phyloP scores from a whole-genome alignment of 139 green algal species.

The Cymbomonas tetramitiformis region DNA sequence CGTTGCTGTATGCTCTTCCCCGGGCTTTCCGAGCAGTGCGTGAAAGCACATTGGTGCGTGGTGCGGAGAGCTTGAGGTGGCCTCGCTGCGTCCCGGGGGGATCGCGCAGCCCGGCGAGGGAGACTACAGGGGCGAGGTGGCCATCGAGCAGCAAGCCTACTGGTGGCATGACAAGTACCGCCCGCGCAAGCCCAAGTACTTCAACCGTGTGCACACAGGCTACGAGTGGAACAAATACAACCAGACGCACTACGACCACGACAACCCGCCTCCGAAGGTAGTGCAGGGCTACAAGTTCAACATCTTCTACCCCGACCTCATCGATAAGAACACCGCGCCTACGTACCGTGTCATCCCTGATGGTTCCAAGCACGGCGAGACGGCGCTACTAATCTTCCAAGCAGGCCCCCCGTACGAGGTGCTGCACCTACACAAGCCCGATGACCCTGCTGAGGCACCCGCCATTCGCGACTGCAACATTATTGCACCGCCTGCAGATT shows the following conservation, averaged over 20 bases:
- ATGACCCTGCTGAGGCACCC: too few relatives aligned
- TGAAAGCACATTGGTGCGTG: too few relatives aligned
- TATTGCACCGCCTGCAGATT: too few relatives aligned
- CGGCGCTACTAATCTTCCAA: conserved; percentile 79
- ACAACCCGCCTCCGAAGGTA: conserved; percentile 96
- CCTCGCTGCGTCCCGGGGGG: too few relatives aligned
- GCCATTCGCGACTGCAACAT: too few relatives aligned
- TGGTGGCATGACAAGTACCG: conserved; percentile 73
- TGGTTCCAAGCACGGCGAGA: conserved; percentile 50
- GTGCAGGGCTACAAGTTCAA: conserved; percentile 99
- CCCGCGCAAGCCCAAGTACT: conserved; percentile 94
- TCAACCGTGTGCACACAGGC: conserved; percentile 88
- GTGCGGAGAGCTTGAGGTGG: too few relatives aligned
- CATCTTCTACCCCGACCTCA: conserved; percentile 97
- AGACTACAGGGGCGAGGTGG: neutral
- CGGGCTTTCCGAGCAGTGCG: too few relatives aligned
- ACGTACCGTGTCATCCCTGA: conserved; percentile 36
- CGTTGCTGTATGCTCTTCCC: too few relatives aligned
- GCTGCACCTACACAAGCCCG: too few relatives aligned
- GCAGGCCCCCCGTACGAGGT: conserved; percentile 94
- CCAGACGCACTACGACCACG: conserved; percentile 95
- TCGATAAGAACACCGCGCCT: conserved; percentile 57
- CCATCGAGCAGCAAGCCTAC: neutral
- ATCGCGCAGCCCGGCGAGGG: too few relatives aligned
- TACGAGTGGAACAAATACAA: conserved; percentile 99